Conservation (phyloP, 2,329 filamentous ascomycete species). For the Cordyceps farinosa region DNA sequence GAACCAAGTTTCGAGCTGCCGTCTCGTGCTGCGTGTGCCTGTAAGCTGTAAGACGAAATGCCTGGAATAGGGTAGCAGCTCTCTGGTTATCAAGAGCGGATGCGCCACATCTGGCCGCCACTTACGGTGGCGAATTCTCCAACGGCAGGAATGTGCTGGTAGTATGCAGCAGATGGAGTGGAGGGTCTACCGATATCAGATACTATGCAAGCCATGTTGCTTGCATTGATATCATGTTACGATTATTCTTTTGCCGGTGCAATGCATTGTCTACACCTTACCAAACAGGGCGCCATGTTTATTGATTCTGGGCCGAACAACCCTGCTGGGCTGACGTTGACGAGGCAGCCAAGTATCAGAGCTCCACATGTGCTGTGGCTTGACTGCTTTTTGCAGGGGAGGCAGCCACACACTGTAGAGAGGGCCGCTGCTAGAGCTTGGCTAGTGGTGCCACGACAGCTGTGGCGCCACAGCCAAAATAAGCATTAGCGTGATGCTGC, state of each 20-base stretch:
- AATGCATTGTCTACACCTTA: background rate
- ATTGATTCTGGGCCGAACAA: background rate
- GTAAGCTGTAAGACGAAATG: background rate
- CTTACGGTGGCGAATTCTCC: background rate
- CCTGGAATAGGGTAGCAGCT: background rate
- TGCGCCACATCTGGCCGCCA: background rate
- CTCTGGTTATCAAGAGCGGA: background rate
- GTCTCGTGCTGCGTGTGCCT: no score
- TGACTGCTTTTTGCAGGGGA: background rate
- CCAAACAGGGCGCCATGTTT: background rate
- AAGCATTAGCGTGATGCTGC: background rate
- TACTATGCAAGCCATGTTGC: background rate
- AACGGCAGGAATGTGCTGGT: background rate
- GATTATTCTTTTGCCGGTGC: background rate
- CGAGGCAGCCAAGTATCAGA: slow-evolving; percentile 5
- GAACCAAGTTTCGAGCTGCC: no score
- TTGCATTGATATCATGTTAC: background rate
- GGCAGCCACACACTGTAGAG: background rate
- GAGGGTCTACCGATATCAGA: no score
- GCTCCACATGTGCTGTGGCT: slow-evolving; percentile 4
- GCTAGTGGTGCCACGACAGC: slow-evolving; percentile 13
- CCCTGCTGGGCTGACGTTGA: slow-evolving; percentile 13
- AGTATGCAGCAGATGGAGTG: background rate
- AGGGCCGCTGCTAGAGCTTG: background rate
- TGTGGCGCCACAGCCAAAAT: background rate